Conservation (phyloP, 2,329 filamentous ascomycete species). For the Cladosporium sp. region DNA sequence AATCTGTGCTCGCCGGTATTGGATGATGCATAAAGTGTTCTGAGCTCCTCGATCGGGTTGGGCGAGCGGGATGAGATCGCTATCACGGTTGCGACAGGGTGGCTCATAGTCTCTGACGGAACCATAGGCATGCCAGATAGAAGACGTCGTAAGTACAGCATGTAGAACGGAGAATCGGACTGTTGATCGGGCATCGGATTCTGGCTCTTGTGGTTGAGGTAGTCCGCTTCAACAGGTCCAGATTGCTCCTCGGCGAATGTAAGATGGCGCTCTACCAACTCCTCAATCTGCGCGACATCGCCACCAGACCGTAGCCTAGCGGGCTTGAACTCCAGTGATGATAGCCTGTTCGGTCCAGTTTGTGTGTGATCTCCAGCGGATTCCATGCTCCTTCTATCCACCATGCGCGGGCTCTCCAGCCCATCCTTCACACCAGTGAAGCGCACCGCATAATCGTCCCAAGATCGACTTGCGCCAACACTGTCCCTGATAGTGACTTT, state of each 20-base stretch:
- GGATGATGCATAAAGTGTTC: constrained; percentile 81
- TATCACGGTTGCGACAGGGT: constrained; percentile 92
- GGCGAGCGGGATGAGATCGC: constrained; percentile 88
- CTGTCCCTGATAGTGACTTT: constrained; percentile 91
- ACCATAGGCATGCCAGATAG: constrained; percentile 76
- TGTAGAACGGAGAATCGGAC: constrained; percentile 64
- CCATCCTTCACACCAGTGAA: constrained; percentile 71
- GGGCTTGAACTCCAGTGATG: constrained; percentile 37
- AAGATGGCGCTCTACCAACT: constrained; percentile 76
- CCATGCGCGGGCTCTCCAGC: constrained; percentile 40
- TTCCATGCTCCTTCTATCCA: constrained; percentile 41
- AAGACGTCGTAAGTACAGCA: constrained; percentile 78
- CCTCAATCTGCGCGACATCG: constrained; percentile 70
- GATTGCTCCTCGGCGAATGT: constrained; percentile 66
- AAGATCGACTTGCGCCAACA: constrained; percentile 75
- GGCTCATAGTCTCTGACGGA: constrained; percentile 88
- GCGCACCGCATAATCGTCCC: constrained; percentile 87
- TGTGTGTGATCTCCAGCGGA: constrained; percentile 30
- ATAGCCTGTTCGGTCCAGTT: constrained; percentile 28
- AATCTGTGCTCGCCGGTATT: constrained; percentile 71
- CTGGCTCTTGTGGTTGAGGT: constrained; percentile 42
- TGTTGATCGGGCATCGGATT: constrained; percentile 20
- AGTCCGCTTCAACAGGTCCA: constrained; percentile 39
- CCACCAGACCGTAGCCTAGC: constrained; percentile 47
- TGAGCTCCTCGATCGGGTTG: constrained; percentile 80